Conservation (phyloP, 2,329 filamentous ascomycete genomes). For the Pseudogymnoascus sp. region DNA sequence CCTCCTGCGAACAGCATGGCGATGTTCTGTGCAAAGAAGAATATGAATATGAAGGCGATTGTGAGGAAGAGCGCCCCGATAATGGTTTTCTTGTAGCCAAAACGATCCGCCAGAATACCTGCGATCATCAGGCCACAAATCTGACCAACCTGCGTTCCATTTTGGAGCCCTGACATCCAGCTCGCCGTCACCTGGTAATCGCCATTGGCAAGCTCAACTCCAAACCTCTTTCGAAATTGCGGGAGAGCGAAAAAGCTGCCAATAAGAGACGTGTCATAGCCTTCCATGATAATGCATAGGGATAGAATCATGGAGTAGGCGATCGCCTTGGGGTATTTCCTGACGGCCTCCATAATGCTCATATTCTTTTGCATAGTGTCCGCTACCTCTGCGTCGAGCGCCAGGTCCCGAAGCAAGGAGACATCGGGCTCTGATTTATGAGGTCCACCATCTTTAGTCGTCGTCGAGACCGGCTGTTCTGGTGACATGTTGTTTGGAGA, state of each 20-base stretch:
- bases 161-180: constrained; percentile 39
- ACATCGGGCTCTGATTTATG: neutral
- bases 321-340: constrained; percentile 56
- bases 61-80: constrained; percentile 31
- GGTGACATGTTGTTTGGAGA: neutral
- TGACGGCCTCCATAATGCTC: constrained; percentile 56
- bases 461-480: neutral
- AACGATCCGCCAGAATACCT: constrained; percentile 35
- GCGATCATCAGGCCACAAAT: constrained; percentile 37
- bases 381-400: neutral
- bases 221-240: constrained; percentile 26
- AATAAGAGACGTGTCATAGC: constrained; percentile 20
- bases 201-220: constrained; percentile 21
- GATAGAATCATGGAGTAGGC: constrained; percentile 19
- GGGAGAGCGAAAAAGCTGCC: constrained; percentile 20
- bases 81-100: constrained; percentile 37
- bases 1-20: constrained; percentile 37
- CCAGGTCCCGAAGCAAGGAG: neutral
- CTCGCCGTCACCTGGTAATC: constrained; percentile 34
- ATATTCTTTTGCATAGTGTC: neutral
- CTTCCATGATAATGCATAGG: constrained; percentile 20
- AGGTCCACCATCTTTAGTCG: neutral
- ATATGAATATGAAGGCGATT: constrained; percentile 39
- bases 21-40: constrained; percentile 43
- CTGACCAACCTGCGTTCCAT: constrained; percentile 35